Evolutionary conservation across 2,329 filamentous ascomycete species (phyloP).

Genomic region (Incumbomyces delicatus): DNA sequence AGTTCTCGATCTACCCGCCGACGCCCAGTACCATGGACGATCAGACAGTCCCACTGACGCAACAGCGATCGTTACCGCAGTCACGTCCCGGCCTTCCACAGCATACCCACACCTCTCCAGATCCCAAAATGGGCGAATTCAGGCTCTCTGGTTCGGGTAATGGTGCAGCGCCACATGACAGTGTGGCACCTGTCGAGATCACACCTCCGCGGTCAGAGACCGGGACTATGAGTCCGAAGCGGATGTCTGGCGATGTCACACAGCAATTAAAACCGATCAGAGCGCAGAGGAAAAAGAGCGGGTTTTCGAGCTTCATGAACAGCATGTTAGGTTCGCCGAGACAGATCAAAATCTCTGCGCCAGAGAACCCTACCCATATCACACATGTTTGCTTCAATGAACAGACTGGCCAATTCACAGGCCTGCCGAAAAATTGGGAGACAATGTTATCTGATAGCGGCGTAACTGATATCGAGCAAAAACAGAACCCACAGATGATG

Average conservation of each 20-base stretch:
- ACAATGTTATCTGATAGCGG: conserved; percentile 89
- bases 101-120: conserved; percentile 44
- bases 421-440: conserved; percentile 96
- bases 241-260: conserved; percentile 42
- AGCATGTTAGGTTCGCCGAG: conserved; percentile 75
- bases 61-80: conserved; percentile 33
- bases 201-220: conserved; percentile 35
- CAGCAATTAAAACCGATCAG: conserved; percentile 31
- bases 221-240: conserved; percentile 54
- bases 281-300: conserved; percentile 67
- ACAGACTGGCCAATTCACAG: conserved; percentile 90
- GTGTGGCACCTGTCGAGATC: conserved; percentile 42
- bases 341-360: conserved; percentile 90
- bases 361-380: conserved; percentile 94
- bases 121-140: conserved; percentile 42
- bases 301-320: conserved; percentile 79
- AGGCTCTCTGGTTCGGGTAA: conserved; percentile 46
- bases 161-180: conserved; percentile 32
- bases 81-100: conserved; percentile 36
- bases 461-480: conserved; percentile 90
- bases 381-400: conserved; percentile 98
- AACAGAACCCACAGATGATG: conserved; percentile 90
- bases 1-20: conserved; percentile 28
- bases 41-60: conserved; percentile 24
- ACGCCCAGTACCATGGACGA: conserved; percentile 20